These are phyloP conservation scores for Phytophthora fragariaefolia DNA, from an alignment of 352 stramenopile genomes.

Conservation along the genomic window DNA sequence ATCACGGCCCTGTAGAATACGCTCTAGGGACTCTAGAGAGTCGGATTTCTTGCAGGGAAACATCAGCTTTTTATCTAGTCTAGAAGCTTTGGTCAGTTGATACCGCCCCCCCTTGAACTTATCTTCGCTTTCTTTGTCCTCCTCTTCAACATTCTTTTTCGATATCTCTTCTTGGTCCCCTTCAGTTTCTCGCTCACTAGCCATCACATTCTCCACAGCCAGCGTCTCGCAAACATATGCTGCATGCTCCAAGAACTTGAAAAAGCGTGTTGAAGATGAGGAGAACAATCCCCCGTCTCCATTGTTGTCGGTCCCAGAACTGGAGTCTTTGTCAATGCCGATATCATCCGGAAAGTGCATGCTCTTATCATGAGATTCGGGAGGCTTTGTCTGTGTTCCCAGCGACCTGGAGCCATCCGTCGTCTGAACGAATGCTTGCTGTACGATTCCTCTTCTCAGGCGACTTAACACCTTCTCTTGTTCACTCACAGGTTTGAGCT, in stretches of 20 bases:
- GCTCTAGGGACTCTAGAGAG: slow-evolving; percentile 25
- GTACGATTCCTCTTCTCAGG: slow-evolving; percentile 54
- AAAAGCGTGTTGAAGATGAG: slow-evolving; percentile 56
- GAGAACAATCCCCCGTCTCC: slow-evolving; percentile 17
- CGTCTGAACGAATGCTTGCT: slow-evolving; percentile 64
- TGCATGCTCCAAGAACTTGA: slow-evolving; percentile 68
- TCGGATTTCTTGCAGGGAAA: slow-evolving; percentile 34
- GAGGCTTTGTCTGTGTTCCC: slow-evolving; percentile 59
- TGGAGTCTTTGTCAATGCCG: slow-evolving; percentile 51
- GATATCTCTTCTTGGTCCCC: slow-evolving; percentile 16
- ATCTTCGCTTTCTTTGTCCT: slow-evolving; percentile 16
- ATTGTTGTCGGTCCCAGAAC: slow-evolving; percentile 21
- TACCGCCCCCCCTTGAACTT: slow-evolving; percentile 18
- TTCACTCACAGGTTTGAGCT: slow-evolving; percentile 62
- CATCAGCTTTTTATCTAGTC: slow-evolving; percentile 40
- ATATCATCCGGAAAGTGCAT: slow-evolving; percentile 86
- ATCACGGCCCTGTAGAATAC: slow-evolving; percentile 39
- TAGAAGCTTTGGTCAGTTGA: slow-evolving; percentile 45
- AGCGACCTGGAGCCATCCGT: slow-evolving; percentile 62
- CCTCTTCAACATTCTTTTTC: slow-evolving; percentile 22
- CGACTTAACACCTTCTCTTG: slow-evolving; percentile 63
- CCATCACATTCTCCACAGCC: slow-evolving; percentile 57
- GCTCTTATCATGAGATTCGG: slow-evolving; percentile 46
- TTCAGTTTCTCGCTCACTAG: slow-evolving; percentile 15
- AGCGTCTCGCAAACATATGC: slow-evolving; percentile 66